These are phyloP conservation scores for Datura wrightii DNA, from an alignment of 257 asterid genomes.

Conservation along the genomic window DNA sequence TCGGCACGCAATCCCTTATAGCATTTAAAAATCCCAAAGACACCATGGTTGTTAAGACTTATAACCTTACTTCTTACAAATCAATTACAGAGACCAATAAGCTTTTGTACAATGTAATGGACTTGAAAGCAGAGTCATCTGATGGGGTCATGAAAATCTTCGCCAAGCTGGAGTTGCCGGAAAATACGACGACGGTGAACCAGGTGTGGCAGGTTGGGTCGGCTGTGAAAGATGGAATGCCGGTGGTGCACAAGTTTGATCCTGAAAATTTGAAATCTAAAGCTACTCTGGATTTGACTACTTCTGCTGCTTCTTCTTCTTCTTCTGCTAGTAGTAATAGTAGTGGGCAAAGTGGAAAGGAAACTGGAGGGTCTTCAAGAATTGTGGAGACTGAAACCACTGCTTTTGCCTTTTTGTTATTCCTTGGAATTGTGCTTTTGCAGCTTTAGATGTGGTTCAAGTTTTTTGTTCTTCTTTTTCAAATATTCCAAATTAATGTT, in stretches of 20 bases:
- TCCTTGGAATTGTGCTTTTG: neutral
- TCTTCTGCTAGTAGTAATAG: neutral
- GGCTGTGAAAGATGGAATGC: slow-evolving; percentile 57
- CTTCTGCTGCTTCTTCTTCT: slow-evolving; percentile 16
- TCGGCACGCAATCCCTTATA: slow-evolving; percentile 64
- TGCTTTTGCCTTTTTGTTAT: slow-evolving; percentile 1
- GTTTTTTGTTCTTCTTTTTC: too few relatives aligned
- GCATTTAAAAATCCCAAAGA: slow-evolving; percentile 62
- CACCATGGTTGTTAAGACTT: slow-evolving; percentile 53
- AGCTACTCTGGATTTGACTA: slow-evolving; percentile 47
- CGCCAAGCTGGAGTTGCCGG: slow-evolving; percentile 62
- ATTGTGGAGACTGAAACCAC: neutral
- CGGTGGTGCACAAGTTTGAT: slow-evolving; percentile 53
- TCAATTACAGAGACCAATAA: slow-evolving; percentile 44
- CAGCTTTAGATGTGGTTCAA: neutral
- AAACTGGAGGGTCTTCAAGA: slow-evolving; percentile 19
- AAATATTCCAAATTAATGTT: too few relatives aligned
- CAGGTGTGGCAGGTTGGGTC: slow-evolving; percentile 84
- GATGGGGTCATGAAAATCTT: slow-evolving; percentile 53
- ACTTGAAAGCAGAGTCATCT: slow-evolving; percentile 50
- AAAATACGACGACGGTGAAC: slow-evolving; percentile 44
- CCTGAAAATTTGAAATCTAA: slow-evolving; percentile 57
- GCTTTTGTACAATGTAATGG: slow-evolving; percentile 53
- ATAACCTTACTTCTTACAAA: slow-evolving; percentile 53
- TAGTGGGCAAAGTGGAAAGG: neutral